These are phyloP conservation scores for Thozetella sp. DNA, from an alignment of 495 filamentous ascomycete species.

Conservation along the genomic window DNA sequence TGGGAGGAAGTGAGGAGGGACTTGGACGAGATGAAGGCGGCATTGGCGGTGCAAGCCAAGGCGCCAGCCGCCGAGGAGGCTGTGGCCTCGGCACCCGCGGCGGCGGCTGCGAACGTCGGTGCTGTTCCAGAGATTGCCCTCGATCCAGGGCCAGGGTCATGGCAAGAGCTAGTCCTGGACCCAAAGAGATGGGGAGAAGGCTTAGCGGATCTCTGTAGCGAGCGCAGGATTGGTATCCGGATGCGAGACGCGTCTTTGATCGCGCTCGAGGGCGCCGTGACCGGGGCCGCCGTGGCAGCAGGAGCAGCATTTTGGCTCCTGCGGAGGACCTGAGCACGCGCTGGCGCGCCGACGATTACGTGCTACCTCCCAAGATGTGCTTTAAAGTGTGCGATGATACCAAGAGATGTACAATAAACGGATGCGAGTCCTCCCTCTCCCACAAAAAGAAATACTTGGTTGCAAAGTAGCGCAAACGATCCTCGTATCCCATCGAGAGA, in stretches of 20 bases:
- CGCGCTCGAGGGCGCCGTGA: constrained; percentile 71
- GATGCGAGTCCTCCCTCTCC: too few relatives aligned
- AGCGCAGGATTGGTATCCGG: constrained; percentile 63
- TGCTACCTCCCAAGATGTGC: constrained; percentile 38
- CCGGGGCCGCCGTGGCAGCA: constrained; percentile 66
- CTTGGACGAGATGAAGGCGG: constrained; percentile 20
- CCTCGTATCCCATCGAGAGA: too few relatives aligned
- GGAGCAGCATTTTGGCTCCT: constrained; percentile 59
- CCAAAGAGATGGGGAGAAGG: constrained; percentile 29
- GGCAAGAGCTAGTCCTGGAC: constrained; percentile 50
- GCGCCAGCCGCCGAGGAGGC: constrained; percentile 17
- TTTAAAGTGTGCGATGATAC: not conserved
- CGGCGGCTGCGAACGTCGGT: constrained; percentile 5
- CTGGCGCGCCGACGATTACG: constrained; percentile 2
- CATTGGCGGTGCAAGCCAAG: constrained; percentile 19
- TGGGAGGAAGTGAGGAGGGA: constrained; percentile 70
- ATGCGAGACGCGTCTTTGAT: constrained; percentile 76
- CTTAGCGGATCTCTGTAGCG: constrained; percentile 65
- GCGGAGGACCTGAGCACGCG: constrained; percentile 23
- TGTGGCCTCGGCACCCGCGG: constrained; percentile 6
- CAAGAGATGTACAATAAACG: too few relatives aligned
- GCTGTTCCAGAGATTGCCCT: not conserved
- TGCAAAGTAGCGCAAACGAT: too few relatives aligned
- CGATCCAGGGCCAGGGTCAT: constrained; percentile 35
- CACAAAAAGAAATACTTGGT: too few relatives aligned